Base-by-base conservation (phyloP, 164 flowering plant species). In the Stephania yunnanensis region DNA sequence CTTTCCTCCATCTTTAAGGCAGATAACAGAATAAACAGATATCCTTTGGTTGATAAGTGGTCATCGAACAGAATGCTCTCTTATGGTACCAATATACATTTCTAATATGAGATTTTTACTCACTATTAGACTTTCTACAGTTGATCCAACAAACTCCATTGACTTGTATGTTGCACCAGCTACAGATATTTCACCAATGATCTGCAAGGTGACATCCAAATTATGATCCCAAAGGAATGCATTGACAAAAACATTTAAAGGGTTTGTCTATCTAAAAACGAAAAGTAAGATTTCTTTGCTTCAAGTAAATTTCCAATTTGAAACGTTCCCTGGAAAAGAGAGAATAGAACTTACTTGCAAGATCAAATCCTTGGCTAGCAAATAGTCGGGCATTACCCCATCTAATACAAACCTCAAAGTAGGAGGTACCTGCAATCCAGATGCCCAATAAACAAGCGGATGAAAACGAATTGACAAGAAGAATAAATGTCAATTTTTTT, bases 351-450 rank as follows among this genome's bases (percentile, higher is more conserved):
- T 81, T 85, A 96, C 99, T 79, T 93, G 99, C 86, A 96, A 85
- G 83, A 96, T 96, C 85, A 96, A 89, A 89, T 96, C 99, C 86
- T 96, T 96, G 7, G 98, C 97, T 66, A 92, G 92, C 80, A 96
- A 79, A 86, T 87, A 93, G 77, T 82, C 83, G 64, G 98, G 99
- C 98, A 93, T 93, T 85, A 92, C 98, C 75, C 99, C 98, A 85
- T 95, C 98, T 95, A 93, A 71, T 20, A 92, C 91, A 84, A 95
- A 93, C 79, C 97, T 88, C 80, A 95, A 72, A 58, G 99, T 94
- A 71, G 97, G 97, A 7, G 98, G 99, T n/a, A 93, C 98, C 99
- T 95, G 91, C 79, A 88, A 73, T 13, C 15, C 44, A 29, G 78
- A 74, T 17, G 45, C 36, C 7, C 53, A 72, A 68, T 25, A 25